Percentiles rank a stretch among this genome's conserved stretches.
These are phyloP conservation scores for Oenanthe javanica DNA, from an alignment of 140 eudicot genomes.

Conservation along the genomic window DNA sequence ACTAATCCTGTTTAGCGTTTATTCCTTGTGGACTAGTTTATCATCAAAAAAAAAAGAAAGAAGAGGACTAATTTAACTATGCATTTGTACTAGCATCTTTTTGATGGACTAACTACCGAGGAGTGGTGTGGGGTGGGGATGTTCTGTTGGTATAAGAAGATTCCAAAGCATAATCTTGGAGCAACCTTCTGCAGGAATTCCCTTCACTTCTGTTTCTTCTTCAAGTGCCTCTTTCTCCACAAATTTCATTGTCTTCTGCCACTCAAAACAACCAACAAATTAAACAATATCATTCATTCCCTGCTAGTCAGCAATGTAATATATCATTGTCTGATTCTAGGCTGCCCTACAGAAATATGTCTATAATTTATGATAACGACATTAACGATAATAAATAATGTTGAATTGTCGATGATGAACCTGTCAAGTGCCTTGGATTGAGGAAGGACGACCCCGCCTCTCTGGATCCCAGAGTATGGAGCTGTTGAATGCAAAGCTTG, in stretches of 20 bases:
- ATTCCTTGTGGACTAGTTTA: background rate
- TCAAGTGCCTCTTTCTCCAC: constrained; percentile 79
- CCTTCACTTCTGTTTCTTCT: constrained; percentile 75
- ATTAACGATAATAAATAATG: background rate
- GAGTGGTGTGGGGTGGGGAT: background rate
- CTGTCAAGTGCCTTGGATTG: constrained; percentile 68
- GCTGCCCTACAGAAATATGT: background rate
- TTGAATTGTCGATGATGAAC: constrained; percentile 14
- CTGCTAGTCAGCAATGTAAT: background rate
- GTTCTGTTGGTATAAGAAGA: constrained; percentile 40
- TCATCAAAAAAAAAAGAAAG: background rate
- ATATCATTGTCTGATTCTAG: background rate
- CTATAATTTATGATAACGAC: background rate
- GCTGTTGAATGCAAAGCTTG: constrained; percentile 89
- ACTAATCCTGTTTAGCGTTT: background rate
- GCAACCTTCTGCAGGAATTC: constrained; percentile 73
- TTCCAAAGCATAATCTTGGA: constrained; percentile 73
- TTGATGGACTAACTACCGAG: background rate
- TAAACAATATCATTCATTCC: background rate
- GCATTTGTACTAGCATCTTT: background rate
- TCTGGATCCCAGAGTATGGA: constrained; percentile 97
- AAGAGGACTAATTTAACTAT: background rate
- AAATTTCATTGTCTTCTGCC: constrained; percentile 72
- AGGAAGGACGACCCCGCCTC: constrained; percentile 84
- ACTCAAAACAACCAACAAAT: background rate